A percentile compares a stretch with the other conserved stretches of the same genome.
Evolutionary conservation across 208 protist species (phyloP).

Genomic region (Trypanosoma lewisi): DNA sequence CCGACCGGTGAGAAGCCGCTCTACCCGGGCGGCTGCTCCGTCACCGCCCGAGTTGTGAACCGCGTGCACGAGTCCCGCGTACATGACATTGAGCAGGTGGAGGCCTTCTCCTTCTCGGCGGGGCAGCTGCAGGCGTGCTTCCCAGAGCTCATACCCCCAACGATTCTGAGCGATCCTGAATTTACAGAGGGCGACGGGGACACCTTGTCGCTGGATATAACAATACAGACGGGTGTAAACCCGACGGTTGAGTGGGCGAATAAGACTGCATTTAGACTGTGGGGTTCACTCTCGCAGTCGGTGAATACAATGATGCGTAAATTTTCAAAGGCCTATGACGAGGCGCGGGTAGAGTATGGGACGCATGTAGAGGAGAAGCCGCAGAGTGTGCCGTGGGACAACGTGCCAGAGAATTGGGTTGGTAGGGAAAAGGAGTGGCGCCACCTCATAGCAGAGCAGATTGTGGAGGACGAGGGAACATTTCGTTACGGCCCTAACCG

Average conservation of each 20-base stretch:
- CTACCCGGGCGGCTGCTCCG: constrained; percentile 51
- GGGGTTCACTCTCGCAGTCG: constrained; percentile 50
- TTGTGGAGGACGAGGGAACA: constrained; percentile 52
- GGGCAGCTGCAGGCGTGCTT: constrained; percentile 43
- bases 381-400: constrained; percentile 49
- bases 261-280: constrained; percentile 56
- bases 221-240: constrained; percentile 61
- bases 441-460: constrained; percentile 35
- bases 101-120: constrained; percentile 28
- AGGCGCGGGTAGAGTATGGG: constrained; percentile 36
- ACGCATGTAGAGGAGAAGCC: not conserved
- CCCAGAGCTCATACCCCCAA: constrained; percentile 46
- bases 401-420: constrained; percentile 53
- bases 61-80: constrained; percentile 11
- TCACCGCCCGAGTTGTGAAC: constrained; percentile 48
- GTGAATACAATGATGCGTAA: constrained; percentile 46
- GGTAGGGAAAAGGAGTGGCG: constrained; percentile 55
- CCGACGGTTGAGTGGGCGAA: constrained; percentile 56
- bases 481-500: constrained; percentile 65
- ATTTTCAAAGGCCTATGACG: constrained; percentile 42
- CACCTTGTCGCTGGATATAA: constrained; percentile 45
- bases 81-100: constrained; percentile 27
- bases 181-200: constrained; percentile 33
- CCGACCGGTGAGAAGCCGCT: constrained; percentile 20
- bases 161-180: constrained; percentile 26